Base-by-base conservation (phyloP, 805 yeast species). In the Lachancea sp. region DNA sequence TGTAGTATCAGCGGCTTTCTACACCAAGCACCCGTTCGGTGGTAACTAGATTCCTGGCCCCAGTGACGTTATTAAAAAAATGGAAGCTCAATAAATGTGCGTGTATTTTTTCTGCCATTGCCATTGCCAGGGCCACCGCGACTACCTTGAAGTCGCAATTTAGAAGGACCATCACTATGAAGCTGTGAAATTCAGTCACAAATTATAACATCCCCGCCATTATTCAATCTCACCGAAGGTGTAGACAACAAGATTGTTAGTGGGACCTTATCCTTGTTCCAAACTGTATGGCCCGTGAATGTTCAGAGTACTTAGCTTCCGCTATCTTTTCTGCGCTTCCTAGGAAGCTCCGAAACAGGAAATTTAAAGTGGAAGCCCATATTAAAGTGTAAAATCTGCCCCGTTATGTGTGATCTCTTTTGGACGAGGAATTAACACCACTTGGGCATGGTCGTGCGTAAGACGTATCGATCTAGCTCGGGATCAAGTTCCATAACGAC, bases 401-500 rank as follows among this genome's bases (percentile, higher is more conserved):
- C n/a, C n/a, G n/a, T n/a, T n/a, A n/a, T n/a, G n/a, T n/a, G n/a
- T n/a, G n/a, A n/a, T n/a, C n/a, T n/a, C 30, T 28, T 7, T 28
- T 28, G n/a, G 25, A 6, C 13, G 15, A 8, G 22, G 5, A 5
- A 18, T 16, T 76, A 85, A 38, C 75, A 77, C 95, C 96, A 87
- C 20, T 83, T 81, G 29, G 71, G 72, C 47, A 89, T 54, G 29
- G 70, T 73, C 0, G 90, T 82, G 48, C 73, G 64, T 39, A 88
- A 64, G 29, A 55, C 56, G 55, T 79, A 88, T 45, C 75, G 69
- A 17, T 72, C 72, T 0, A 67, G 67, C 4, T 65, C 64, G 5
- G 56, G 62, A 41, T 71, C 68, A 42, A 72, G 70, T 55, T 83
- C 86, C 94, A 88, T 83, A 23, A 82, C 76, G 29, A 89, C 68